These are phyloP conservation scores for Arbutus unedo DNA, from an alignment of 148 eudicot genomes.

Conservation along the genomic window DNA sequence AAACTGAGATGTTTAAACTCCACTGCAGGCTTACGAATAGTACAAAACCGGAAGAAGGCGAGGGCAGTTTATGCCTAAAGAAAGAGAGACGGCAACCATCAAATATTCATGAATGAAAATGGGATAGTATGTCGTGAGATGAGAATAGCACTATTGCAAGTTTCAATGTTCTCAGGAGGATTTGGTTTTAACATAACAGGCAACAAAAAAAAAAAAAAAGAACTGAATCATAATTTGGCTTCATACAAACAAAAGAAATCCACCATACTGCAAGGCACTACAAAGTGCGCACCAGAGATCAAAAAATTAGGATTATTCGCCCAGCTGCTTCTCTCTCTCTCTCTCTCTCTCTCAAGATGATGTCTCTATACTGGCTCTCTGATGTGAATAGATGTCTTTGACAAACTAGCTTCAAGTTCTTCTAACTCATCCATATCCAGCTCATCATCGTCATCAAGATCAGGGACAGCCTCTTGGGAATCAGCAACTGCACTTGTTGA, in stretches of 20 bases:
- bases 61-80: not conserved
- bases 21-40: not conserved
- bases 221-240: slow-evolving; percentile 8
- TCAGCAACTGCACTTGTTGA: slow-evolving; percentile 29
- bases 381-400: slow-evolving; percentile 63
- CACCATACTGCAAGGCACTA: not conserved
- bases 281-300: slow-evolving; percentile 8
- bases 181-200: slow-evolving; percentile 8
- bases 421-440: slow-evolving; percentile 68
- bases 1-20: not conserved
- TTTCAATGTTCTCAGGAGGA: not conserved
- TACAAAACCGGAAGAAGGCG: not conserved
- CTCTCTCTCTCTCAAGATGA: slow-evolving; percentile 17
- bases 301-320: slow-evolving; percentile 1
- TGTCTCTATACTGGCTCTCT: slow-evolving; percentile 36
- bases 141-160: not conserved
- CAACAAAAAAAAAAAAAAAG: not conserved
- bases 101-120: not conserved
- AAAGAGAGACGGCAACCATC: not conserved
- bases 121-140: not conserved
- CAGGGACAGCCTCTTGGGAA: slow-evolving; percentile 29
- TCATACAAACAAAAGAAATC: slow-evolving; percentile 9
- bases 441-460: slow-evolving; percentile 62
- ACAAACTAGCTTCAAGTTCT: slow-evolving; percentile 78
- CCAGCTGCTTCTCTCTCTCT: not conserved